These are phyloP conservation scores for Neonectria neomacrospora DNA, from an alignment of 2,329 filamentous ascomycete species.

Conservation along the genomic window DNA sequence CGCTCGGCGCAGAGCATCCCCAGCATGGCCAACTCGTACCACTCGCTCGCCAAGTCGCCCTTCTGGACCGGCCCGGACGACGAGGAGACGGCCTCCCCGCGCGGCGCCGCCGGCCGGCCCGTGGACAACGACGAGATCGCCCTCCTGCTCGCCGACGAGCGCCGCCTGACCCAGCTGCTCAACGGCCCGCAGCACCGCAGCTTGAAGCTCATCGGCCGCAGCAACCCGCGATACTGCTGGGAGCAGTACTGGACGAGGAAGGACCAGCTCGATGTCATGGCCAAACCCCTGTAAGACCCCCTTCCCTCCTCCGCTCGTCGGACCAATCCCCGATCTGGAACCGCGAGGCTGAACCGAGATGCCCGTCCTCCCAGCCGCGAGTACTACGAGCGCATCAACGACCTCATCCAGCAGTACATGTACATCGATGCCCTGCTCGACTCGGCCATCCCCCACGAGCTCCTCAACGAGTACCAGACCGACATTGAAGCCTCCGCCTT, in stretches of 20 bases:
- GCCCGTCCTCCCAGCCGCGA: slow-evolving; percentile 63
- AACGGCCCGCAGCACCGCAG: slow-evolving; percentile 80
- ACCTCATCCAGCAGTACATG: slow-evolving; percentile 88
- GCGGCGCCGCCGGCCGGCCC: slow-evolving; percentile 34
- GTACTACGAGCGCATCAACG: slow-evolving; percentile 92
- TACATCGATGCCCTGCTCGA: slow-evolving; percentile 93
- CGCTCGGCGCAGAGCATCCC: slow-evolving; percentile 51
- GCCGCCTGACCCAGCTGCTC: slow-evolving; percentile 68
- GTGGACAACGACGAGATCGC: slow-evolving; percentile 57
- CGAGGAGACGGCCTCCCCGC: slow-evolving; percentile 45
- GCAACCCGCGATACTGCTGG: slow-evolving; percentile 87
- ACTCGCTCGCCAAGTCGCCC: slow-evolving; percentile 28
- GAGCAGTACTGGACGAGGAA: slow-evolving; percentile 87
- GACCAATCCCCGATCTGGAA: not conserved
- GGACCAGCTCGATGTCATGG: slow-evolving; percentile 76
- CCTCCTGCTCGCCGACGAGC: slow-evolving; percentile 63
- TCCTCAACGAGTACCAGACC: slow-evolving; percentile 87
- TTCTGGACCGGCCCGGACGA: slow-evolving; percentile 47
- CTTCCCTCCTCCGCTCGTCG: not conserved
- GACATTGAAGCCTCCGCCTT: slow-evolving; percentile 67
- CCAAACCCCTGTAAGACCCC: slow-evolving; percentile 70
- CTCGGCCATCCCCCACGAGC: slow-evolving; percentile 89
- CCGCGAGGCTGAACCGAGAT: slow-evolving; percentile 16
- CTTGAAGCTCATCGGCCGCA: slow-evolving; percentile 88
- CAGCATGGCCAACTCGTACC: slow-evolving; percentile 44